Conservation (phyloP, 2,329 filamentous ascomycete genomes). For the Calonectria montana region DNA sequence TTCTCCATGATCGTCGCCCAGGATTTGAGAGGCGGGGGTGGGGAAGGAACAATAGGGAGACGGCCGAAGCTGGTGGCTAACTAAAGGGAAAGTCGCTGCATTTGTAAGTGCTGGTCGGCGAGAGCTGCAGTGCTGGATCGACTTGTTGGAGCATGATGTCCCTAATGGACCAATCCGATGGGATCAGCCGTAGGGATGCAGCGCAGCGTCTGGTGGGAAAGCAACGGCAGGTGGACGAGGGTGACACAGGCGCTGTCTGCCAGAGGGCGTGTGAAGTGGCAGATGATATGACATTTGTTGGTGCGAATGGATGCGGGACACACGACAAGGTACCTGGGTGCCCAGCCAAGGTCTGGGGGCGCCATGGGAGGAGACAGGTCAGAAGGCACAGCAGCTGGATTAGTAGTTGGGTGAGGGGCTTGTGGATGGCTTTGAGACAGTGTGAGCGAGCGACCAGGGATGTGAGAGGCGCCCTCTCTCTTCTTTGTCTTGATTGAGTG, state of each 20-base stretch:
- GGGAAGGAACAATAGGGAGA: constrained; percentile 5
- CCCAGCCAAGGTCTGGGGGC: neutral
- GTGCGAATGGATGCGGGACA: constrained; percentile 2
- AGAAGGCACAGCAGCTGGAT: neutral
- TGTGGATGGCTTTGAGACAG: constrained; percentile 13
- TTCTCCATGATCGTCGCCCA: constrained; percentile 23
- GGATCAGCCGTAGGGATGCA: neutral
- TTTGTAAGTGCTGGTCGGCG: neutral
- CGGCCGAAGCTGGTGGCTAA: neutral
- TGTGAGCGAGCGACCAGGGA: constrained; percentile 8
- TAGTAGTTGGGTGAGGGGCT: neutral
- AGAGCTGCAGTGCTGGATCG: neutral
- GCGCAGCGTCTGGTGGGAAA: neutral
- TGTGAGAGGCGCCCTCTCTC: neutral
- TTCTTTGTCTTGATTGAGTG: constrained; percentile 5
- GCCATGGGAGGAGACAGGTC: constrained; percentile 2
- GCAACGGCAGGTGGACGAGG: neutral
- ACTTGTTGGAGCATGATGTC: neutral
- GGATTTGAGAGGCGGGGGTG: constrained; percentile 13
- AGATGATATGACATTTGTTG: neutral
- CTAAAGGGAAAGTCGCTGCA: neutral
- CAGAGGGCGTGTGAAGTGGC: constrained; percentile 4
- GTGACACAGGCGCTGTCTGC: neutral
- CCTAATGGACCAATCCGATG: neutral
- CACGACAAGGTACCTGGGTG: neutral